Base-by-base conservation (phyloP, 2,329 filamentous ascomycete species). In the Calonectria hawksworthii region DNA sequence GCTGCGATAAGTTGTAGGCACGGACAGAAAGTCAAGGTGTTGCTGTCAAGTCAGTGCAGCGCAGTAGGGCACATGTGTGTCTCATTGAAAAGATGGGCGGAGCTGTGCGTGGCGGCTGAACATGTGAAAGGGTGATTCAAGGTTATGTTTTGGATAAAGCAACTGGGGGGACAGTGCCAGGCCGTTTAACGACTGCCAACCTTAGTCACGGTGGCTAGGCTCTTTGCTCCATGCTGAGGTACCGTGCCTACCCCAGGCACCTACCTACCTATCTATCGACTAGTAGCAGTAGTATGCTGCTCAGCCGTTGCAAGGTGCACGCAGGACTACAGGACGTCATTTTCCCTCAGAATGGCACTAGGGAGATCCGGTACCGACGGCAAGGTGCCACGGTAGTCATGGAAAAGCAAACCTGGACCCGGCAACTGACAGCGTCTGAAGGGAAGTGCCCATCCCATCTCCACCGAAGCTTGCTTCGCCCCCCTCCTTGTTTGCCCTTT, bases 1-100 rank as follows among this genome's bases (percentile, higher is more conserved):
- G 38, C 23, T 52, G 67, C 26, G 66, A 52, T 38, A 63, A 63
- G 68, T 47, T 32, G 36, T 21, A 64, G 41, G 38, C 59, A 41
- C 34, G 59, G 59, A 41, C 59, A 8, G 34, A 23, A 64, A 64
- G 59, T 32, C 36, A 26, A 47, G 26, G n/a, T 28, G 26, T n/a
- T 64, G 59, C 59, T 64, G 59, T 64, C 59, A 64, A 41, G 59
- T 64, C 59, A 47, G 36, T 64, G 59, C 59, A 64, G 59, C 59
- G 56, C 41, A 38, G 32, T 59, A 70, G 44, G 50, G 68, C 59
- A 64, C 59, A 64, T 64, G 59, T 64, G 59, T 47, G 54, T 59
- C 54, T 59, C 54, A 59, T 59, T n/a, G n/a, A n/a, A 59, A 59
- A 36, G 21, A 50, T 63, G 34, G n/a, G 28, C n/a, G 59, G 32